These are phyloP conservation scores for Cadophora malorum DNA, from an alignment of 2,329 filamentous ascomycete species.

Conservation along the genomic window DNA sequence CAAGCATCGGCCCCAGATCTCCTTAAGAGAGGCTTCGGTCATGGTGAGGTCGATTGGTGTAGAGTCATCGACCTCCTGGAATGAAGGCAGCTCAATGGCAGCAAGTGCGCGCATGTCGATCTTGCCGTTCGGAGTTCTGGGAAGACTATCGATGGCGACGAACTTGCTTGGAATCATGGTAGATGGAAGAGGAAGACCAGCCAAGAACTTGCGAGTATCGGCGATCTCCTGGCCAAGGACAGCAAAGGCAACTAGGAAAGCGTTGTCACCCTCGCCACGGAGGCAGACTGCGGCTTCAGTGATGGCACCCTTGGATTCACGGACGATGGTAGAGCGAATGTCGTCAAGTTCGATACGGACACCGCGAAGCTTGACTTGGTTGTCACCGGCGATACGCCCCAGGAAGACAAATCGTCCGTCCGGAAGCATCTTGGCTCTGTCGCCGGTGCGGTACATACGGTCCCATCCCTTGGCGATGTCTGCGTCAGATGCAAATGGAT, in stretches of 20 bases:
- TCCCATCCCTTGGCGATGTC: conserved; percentile 18
- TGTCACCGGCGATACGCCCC: conserved; percentile 46
- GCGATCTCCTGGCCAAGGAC: conserved; percentile 37
- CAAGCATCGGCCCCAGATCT: conserved; percentile 20
- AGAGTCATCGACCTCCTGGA: conserved; percentile 6
- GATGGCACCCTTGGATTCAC: conserved; percentile 20
- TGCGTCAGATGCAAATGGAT: conserved; percentile 20
- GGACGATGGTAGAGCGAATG: conserved; percentile 41
- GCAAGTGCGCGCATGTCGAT: conserved; percentile 43
- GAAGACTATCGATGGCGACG: conserved; percentile 43
- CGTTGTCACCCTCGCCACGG: conserved; percentile 30
- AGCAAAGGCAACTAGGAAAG: conserved; percentile 48
- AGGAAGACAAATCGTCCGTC: conserved; percentile 44
- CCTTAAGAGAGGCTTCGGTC: conserved; percentile 17
- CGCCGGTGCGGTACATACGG: conserved; percentile 45
- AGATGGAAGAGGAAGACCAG: conserved; percentile 40
- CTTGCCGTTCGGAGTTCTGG: conserved; percentile 45
- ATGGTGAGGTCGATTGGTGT: conserved; percentile 15
- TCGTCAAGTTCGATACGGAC: conserved; percentile 52
- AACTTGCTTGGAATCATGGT: conserved; percentile 47
- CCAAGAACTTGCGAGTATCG: conserved; percentile 23
- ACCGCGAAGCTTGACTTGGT: conserved; percentile 48
- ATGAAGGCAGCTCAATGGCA: conserved; percentile 9
- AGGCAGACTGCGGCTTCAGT: conserved; percentile 39
- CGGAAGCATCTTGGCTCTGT: conserved; percentile 46